Base-by-base conservation (phyloP, 805 yeast genomes). In the Candida awuae region DNA sequence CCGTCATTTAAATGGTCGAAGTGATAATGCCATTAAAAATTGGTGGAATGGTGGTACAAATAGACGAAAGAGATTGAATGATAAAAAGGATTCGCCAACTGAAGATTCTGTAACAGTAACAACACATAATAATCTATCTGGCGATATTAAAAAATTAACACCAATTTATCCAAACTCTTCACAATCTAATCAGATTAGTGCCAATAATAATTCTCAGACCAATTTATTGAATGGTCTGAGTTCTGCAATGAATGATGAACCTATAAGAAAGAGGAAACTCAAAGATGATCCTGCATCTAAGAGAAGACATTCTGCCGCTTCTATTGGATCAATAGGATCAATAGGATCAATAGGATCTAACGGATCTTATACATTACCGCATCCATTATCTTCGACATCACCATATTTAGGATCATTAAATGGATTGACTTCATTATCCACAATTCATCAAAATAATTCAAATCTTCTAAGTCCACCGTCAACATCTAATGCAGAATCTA, bases 21-120 rank as follows among this genome's bases (percentile, higher is more conserved):
- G 82, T n/a, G 96, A 86, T 59, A 86, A 85, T 58, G 87, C 94
- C 16, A 84, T 85, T 51, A 85, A 85, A 56, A 87, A 87, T 62
- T 87, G 95, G 95, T 86, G 95, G 95, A 85, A 85, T 55, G 94
- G 95, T 4, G 94, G 95, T 8, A 90, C 94, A 12, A 85, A 84
- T 56, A 68, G 94, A 44, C 66, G 95, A 44, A 71, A 92, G 52
- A 65, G 86, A 47, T 68, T 38, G 9, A 34, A 17, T 26, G 39
- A 35, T 12, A 38, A 30, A 15, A 35, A 28, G 12, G n/a, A n/a
- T 19, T 20, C 70, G 43, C 36, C 53, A 35, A n/a, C 16, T 8
- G 19, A 19, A 8, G 15, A 16, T 29, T 29, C 22, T 13, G 17
- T 13, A 29, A 6, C 20, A 12, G 41, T 55, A 18, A 37, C 61